These are phyloP conservation scores for Cantharellus anzutake DNA, from an alignment of 768 basidiomycete genomes.

Conservation along the genomic window DNA sequence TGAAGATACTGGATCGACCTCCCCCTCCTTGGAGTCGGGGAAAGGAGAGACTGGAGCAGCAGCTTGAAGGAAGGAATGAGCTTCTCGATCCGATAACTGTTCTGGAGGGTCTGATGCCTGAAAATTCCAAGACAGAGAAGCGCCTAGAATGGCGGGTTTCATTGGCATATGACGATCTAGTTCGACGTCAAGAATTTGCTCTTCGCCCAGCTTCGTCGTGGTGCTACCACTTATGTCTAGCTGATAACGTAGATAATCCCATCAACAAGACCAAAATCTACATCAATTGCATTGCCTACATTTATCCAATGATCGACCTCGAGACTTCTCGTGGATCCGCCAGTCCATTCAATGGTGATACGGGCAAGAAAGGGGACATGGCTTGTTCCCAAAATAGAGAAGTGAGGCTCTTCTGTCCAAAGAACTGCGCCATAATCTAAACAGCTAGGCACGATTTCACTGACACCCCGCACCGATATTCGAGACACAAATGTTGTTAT, in stretches of 20 bases:
- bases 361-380: slow-evolving; percentile 28
- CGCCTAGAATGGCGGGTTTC: not conserved
- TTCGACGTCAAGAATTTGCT: slow-evolving; percentile 32
- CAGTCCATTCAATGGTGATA: slow-evolving; percentile 24
- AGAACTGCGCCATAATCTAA: slow-evolving; percentile 7
- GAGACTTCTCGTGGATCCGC: slow-evolving; percentile 22
- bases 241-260: no score
- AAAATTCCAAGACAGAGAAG: not conserved
- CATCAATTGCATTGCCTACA: slow-evolving; percentile 14
- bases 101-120: not conserved
- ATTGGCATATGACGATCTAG: slow-evolving; percentile 22
- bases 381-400: slow-evolving; percentile 23
- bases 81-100: not conserved
- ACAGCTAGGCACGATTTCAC: slow-evolving; percentile 15
- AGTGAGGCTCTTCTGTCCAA: slow-evolving; percentile 21
- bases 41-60: not conserved
- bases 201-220: slow-evolving; percentile 24
- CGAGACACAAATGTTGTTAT: slow-evolving; percentile 18
- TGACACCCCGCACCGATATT: slow-evolving; percentile 20
- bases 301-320: slow-evolving; percentile 36
- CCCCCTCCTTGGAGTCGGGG: not conserved
- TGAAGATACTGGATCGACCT: not conserved
- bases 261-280: no score
- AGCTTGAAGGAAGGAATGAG: not conserved
- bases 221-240: no score